These are phyloP conservation scores for Neurospora crassa DNA, from an alignment of 2,329 filamentous ascomycete species.

Conservation along the genomic window DNA sequence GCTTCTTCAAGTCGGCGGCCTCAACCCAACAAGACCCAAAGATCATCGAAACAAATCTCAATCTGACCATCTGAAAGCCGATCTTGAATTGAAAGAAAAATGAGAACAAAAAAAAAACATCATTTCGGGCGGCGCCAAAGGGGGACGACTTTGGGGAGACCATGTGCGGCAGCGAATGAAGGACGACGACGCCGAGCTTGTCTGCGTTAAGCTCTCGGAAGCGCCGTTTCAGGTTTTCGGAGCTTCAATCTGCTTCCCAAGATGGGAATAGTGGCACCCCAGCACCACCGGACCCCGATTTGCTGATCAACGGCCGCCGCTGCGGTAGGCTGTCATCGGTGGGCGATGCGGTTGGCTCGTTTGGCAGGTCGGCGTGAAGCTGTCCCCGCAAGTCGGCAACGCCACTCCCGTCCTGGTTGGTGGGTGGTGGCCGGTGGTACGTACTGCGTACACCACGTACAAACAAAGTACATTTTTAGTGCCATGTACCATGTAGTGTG, in stretches of 20 bases:
- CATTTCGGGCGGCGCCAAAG: not conserved
- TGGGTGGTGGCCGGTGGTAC: not conserved
- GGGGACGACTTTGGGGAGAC: not conserved
- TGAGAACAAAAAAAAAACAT: not conserved
- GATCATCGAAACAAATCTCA: not conserved
- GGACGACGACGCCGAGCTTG: slow-evolving; percentile 1
- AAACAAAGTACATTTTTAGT: not conserved
- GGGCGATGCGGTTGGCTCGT: not conserved
- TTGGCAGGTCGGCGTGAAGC: not conserved
- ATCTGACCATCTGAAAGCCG: not conserved
- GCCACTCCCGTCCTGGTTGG: not conserved
- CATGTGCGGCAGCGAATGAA: not conserved
- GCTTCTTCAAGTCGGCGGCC: not conserved
- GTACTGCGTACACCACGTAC: no score
- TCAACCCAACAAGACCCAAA: not conserved
- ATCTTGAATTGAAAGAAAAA: not conserved
- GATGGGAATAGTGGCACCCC: not conserved
- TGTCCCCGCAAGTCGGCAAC: not conserved
- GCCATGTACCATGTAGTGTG: not conserved
- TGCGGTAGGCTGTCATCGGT: not conserved
- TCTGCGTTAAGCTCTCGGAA: slow-evolving; percentile 7
- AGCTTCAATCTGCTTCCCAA: not conserved
- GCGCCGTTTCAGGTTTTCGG: slow-evolving; percentile 15
- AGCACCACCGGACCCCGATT: not conserved
- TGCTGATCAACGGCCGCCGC: not conserved